Conservation (phyloP, 164 flowering plant genomes). For the Piper longum region DNA sequence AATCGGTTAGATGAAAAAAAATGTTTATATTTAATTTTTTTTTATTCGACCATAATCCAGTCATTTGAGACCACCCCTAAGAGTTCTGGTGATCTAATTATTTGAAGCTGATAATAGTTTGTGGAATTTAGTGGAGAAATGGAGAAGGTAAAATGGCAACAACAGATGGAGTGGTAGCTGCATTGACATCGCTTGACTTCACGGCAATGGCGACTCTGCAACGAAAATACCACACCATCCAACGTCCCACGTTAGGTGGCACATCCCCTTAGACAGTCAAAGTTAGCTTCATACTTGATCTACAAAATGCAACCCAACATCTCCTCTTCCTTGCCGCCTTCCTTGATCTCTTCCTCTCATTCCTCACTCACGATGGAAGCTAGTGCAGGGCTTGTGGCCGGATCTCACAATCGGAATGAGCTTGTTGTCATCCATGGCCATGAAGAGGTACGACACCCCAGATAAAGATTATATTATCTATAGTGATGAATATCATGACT, state of each 20-base stretch:
- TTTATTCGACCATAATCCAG: neutral
- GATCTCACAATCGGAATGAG: constrained; percentile 95
- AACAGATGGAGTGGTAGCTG: constrained; percentile 23
- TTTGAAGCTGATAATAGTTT: no score
- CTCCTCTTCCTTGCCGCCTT: neutral
- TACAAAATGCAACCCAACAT: neutral
- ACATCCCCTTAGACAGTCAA: constrained; percentile 1
- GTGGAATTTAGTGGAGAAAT: constrained; percentile 2
- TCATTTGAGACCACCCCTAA: neutral
- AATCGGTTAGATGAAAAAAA: neutral
- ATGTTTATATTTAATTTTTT: neutral
- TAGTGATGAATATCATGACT: no score
- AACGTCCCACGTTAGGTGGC: constrained; percentile 18
- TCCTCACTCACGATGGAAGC: constrained; percentile 54
- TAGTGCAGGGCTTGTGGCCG: constrained; percentile 89
- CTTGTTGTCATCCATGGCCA: constrained; percentile 95
- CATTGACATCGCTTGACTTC: constrained; percentile 53
- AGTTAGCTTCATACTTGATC: constrained; percentile 4
- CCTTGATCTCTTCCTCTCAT: neutral
- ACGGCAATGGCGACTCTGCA: constrained; percentile 92
- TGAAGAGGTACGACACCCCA: constrained; percentile 54
- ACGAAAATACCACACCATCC: constrained; percentile 24
- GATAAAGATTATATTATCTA: neutral
- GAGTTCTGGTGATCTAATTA: no score
- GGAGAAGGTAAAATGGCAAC: neutral